phyloP scores from a whole-genome alignment of 805 yeast species.

The Nakazawaea wyomingensis region DNA sequence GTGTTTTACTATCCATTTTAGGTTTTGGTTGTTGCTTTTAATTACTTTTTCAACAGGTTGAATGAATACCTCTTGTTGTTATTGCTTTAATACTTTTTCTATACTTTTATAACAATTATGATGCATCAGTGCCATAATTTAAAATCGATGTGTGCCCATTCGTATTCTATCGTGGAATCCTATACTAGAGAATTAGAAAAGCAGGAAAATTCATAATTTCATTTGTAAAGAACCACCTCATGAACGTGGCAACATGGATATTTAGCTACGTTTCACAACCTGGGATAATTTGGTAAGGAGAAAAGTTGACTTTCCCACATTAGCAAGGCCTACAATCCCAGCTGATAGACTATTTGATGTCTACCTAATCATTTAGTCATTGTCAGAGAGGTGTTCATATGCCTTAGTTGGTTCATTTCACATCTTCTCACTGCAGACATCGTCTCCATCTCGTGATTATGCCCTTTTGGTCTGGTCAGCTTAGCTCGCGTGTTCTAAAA shows the following conservation, averaged over 20 bases:
- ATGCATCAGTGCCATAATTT: not conserved
- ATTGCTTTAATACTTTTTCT: not conserved
- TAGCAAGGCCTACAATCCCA: constrained; percentile 95
- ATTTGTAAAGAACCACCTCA: too few species aligned
- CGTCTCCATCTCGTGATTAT: not conserved
- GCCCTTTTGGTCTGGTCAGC: too few species aligned
- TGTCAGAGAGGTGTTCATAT: not conserved
- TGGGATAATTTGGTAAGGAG: constrained; percentile 96
- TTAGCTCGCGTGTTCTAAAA: too few species aligned
- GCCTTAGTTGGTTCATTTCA: not conserved
- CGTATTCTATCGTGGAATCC: too few species aligned
- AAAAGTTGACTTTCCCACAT: constrained; percentile 93
- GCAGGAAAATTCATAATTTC: too few species aligned
- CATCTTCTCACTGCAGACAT: not conserved
- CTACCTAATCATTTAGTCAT: constrained; percentile 23
- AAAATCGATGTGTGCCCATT: too few species aligned
- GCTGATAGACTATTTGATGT: constrained; percentile 38
- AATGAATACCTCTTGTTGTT: not conserved
- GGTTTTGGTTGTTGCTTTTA: too few species aligned
- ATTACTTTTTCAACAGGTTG: too few species aligned
- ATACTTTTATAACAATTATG: not conserved
- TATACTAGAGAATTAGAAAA: too few species aligned
- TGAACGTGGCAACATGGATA: constrained; percentile 97
- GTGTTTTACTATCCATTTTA: too few species aligned
- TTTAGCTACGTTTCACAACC: constrained; percentile 94